These are phyloP conservation scores for Skeletonema potamos DNA, from an alignment of 108 stramenopile species.

Conservation along the genomic window DNA sequence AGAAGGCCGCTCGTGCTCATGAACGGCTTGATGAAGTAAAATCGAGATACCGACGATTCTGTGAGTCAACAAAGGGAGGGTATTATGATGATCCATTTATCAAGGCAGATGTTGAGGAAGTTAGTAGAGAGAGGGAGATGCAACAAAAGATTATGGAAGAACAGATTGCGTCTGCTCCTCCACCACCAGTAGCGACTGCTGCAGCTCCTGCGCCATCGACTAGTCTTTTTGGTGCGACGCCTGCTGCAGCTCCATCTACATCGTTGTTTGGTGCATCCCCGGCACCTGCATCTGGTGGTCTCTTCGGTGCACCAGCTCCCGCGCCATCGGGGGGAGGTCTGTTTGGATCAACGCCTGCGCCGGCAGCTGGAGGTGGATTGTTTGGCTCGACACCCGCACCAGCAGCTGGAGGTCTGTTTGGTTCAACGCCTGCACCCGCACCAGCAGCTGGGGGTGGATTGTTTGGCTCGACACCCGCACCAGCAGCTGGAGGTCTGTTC, in stretches of 20 bases:
- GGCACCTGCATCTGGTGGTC: conserved; percentile 11
- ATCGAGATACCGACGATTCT: conserved; percentile 35
- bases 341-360: conserved; percentile 43
- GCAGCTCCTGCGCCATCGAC: not conserved
- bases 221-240: conserved; percentile 7
- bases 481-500: conserved; percentile 44
- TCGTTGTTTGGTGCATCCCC: conserved; percentile 25
- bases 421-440: conserved; percentile 48
- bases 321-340: conserved; percentile 29
- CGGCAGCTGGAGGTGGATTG: conserved; percentile 45
- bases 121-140: conserved; percentile 48
- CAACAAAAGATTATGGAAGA: conserved; percentile 54
- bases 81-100: conserved; percentile 65
- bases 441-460: conserved; percentile 56
- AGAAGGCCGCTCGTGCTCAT: conserved; percentile 50
- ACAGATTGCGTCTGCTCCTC: conserved; percentile 40
- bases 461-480: conserved; percentile 52
- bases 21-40: conserved; percentile 57
- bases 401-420: conserved; percentile 40
- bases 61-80: conserved; percentile 41
- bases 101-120: conserved; percentile 54
- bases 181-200: conserved; percentile 6
- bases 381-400: conserved; percentile 52
- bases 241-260: conserved; percentile 12
- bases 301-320: conserved; percentile 50